Evolutionary conservation across 768 basidiomycete species (phyloP).

Genomic region (Mycena polygramma): DNA sequence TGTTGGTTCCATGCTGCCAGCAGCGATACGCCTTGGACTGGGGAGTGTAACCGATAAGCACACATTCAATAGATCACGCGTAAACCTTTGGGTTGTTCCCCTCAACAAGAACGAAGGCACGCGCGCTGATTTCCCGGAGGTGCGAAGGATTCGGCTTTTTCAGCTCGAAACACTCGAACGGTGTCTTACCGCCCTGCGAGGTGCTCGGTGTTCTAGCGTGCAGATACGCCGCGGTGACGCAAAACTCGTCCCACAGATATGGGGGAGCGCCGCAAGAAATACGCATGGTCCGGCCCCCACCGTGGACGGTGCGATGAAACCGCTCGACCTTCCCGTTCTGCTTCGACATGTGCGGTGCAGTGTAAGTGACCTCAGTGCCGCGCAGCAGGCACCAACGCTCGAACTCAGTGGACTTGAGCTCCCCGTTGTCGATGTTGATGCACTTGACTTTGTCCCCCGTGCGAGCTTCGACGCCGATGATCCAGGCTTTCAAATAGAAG

Average conservation of each 20-base stretch:
- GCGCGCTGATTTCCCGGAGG: neutral
- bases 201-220: neutral
- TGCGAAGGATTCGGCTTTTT: neutral
- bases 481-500: neutral
- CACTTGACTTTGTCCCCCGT: neutral
- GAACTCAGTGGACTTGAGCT: neutral
- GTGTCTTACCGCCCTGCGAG: neutral
- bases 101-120: neutral
- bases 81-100: neutral
- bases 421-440: neutral
- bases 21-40: neutral
- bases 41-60: neutral
- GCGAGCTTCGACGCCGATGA: neutral
- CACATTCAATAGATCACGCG: neutral
- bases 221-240: neutral
- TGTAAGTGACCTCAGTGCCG: neutral
- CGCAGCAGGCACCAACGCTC: neutral
- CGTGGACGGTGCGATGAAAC: neutral
- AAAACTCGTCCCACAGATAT: neutral
- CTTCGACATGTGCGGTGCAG: neutral
- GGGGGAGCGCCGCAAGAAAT: neutral
- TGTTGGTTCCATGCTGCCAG: neutral
- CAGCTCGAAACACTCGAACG: neutral
- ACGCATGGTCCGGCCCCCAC: neutral
- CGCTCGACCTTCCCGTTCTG: neutral